Percentiles rank a stretch among this genome's conserved stretches.
These are phyloP conservation scores for Closterium sp. DNA, from an alignment of 139 green algal species.

Conservation along the genomic window DNA sequence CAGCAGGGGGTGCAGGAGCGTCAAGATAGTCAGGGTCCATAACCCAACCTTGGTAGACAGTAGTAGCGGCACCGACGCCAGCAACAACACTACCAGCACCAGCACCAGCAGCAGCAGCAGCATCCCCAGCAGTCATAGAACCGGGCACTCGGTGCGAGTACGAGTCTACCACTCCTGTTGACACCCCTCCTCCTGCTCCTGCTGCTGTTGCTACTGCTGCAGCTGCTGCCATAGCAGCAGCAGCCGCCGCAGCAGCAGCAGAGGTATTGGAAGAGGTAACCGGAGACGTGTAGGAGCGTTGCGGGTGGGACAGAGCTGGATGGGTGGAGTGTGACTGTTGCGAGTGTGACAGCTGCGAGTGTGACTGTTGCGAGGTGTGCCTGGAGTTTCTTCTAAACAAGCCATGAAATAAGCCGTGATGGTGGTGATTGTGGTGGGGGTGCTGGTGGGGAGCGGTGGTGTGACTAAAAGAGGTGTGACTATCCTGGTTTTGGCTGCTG, in stretches of 20 bases:
- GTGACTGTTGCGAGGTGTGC: not conserved
- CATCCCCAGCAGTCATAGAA: not conserved
- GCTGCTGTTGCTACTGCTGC: not conserved
- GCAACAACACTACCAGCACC: not conserved
- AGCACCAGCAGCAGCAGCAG: not conserved
- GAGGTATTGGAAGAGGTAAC: not conserved
- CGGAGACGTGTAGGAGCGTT: not conserved
- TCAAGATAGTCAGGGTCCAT: too few species aligned
- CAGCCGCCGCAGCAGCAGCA: not conserved
- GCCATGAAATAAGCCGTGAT: not conserved
- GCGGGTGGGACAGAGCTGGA: not conserved
- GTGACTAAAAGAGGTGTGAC: not conserved
- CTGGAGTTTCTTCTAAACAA: not conserved
- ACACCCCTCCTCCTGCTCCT: not conserved
- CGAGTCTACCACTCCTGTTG: not conserved
- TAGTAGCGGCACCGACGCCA: too few species aligned
- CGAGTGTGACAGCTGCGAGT: not conserved
- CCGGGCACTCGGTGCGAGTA: not conserved
- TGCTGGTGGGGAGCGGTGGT: not conserved
- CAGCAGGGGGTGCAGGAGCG: too few species aligned
- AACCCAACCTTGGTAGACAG: too few species aligned
- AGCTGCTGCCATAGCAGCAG: not conserved
- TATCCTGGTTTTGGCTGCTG: not conserved
- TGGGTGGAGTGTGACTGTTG: not conserved
- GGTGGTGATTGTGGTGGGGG: not conserved